Evolutionary conservation across 208 protist species (phyloP), one percentile per base, ranked within the genome.

Genomic region (Acanthamoeba triangularis): DNA sequence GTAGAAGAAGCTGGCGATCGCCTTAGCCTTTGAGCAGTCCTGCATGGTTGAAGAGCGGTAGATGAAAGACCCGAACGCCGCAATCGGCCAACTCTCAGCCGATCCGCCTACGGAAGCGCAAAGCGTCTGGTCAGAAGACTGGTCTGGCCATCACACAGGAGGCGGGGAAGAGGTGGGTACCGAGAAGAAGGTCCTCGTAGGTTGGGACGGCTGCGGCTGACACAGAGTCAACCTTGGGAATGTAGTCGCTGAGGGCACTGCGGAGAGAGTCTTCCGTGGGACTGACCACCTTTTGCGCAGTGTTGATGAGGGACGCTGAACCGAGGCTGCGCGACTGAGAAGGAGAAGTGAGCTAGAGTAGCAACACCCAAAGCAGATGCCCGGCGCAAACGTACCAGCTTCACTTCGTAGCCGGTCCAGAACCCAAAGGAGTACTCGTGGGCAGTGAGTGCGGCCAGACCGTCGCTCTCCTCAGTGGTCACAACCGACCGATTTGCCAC

Each of bases 21-120:
- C 49, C 13, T 5, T 11, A 0, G 80, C 80, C 20, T 63, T 28
- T 0, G 41, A 37, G 49, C 80, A 88, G 44, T 88, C 80, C 13
- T n/a, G 8, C 41, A 88, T 88, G 10, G 80, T 63, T 5, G 41
- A 11, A 10, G 23, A 44, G 20, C 49, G 80, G 13, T 88, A 88
- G 80, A 88, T 44, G 7, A 88, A 63, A n/a, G 80, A 88, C 0
- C n/a, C 80, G 33, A 88, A 88, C 23, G 80, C 35, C 14, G 80
- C 80, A 13, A 88, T 13, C n/a, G 80, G 80, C 80, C 80, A 88
- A 16, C 80, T 88, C 49, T 2, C 80, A 14, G 5, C 52, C 30
- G 30, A 35, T 63, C 30, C 7, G 35, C 49, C 80, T 88, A 3
- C 3, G 37, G 37, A 41, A 41, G 37, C 37, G 37, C 37, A 41